Evolutionary conservation across 352 stramenopile genomes (phyloP).

Genomic region (Pythium guiyangense): DNA sequence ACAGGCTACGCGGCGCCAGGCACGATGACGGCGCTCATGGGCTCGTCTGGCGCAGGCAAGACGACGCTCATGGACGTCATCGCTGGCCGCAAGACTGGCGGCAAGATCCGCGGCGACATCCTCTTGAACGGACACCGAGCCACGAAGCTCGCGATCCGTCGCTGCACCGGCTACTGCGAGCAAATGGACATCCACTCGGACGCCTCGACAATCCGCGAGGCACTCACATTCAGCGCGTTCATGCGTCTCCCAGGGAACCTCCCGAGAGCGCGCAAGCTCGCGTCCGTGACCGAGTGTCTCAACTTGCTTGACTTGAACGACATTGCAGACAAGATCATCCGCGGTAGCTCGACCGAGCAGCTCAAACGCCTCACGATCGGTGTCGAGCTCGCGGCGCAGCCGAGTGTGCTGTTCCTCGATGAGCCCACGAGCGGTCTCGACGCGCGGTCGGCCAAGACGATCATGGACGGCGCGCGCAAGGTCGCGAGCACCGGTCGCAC

Average conservation of each 20-base stretch:
- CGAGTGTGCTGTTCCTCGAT: slow-evolving; percentile 65
- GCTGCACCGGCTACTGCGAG: slow-evolving; percentile 53
- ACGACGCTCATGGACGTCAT: neutral
- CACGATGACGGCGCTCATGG: neutral
- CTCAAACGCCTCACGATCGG: slow-evolving; percentile 50
- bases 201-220: slow-evolving; percentile 72
- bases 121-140: slow-evolving; percentile 72
- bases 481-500: slow-evolving; percentile 9
- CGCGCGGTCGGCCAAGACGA: no score
- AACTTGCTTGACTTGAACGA: slow-evolving; percentile 9
- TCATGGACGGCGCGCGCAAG: slow-evolving; percentile 47
- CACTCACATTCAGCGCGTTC: slow-evolving; percentile 64
- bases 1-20: slow-evolving; percentile 1
- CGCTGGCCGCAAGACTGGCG: neutral
- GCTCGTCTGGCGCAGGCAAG: neutral
- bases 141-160: slow-evolving; percentile 14
- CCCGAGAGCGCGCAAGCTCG: slow-evolving; percentile 8
- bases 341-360: slow-evolving; percentile 24
- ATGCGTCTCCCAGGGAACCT: slow-evolving; percentile 13
- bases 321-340: slow-evolving; percentile 23
- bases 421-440: slow-evolving; percentile 47
- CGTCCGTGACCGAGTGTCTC: slow-evolving; percentile 13
- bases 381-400: slow-evolving; percentile 77
- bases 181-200: slow-evolving; percentile 88
- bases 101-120: slow-evolving; percentile 68